Percentiles rank a stretch among this genome's conserved stretches.
Evolutionary conservation across 306 rosid species (phyloP).

Genomic region (Styphnolobium japonicum): DNA sequence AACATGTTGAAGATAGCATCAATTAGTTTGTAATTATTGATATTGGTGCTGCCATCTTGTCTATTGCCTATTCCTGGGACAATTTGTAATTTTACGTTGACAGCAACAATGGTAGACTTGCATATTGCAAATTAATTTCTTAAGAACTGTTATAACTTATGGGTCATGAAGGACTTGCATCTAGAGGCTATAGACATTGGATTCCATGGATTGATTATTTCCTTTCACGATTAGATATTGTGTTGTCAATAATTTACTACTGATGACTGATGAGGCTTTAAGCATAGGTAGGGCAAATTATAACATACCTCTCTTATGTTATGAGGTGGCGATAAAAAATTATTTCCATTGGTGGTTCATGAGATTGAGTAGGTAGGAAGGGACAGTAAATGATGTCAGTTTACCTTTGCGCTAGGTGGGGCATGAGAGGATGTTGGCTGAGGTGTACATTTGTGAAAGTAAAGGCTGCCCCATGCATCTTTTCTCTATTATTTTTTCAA

Average conservation of each 20-base stretch:
- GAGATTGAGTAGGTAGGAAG: neutral
- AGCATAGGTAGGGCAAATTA: neutral
- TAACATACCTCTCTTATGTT: neutral
- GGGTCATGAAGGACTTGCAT: neutral
- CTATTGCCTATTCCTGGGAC: neutral
- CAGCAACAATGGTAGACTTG: neutral
- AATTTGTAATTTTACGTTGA: neutral
- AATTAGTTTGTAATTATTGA: neutral
- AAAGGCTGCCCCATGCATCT: neutral
- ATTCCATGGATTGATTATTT: conserved; percentile 1
- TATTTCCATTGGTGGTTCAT: neutral
- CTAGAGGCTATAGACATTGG: neutral
- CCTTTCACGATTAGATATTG: neutral
- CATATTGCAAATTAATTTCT: conserved; percentile 8
- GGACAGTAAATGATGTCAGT: neutral
- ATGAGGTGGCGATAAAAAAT: neutral
- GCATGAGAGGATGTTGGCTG: neutral
- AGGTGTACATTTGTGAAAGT: neutral
- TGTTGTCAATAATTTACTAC: neutral
- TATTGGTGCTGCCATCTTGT: neutral
- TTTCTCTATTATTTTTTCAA: neutral
- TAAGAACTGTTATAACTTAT: neutral
- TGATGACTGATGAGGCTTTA: neutral
- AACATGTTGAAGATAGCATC: neutral
- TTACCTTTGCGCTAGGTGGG: neutral